Conservation (phyloP, 306 rosid species). For the Ziziphus jujuba region DNA sequence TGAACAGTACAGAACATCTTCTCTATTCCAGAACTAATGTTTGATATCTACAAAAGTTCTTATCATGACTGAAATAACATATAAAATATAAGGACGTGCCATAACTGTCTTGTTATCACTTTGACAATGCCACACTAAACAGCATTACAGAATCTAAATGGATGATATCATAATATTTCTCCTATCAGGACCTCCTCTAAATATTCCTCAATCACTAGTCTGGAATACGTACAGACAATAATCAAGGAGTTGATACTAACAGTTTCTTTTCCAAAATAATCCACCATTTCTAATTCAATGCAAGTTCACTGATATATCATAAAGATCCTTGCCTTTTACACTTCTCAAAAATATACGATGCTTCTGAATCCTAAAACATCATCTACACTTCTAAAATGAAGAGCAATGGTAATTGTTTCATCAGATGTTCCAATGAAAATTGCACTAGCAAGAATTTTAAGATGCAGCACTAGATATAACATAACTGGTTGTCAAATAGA, state of each 20-base stretch:
- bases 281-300: no score
- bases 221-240: not conserved
- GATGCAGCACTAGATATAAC: not conserved
- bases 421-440: not conserved
- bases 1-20: no score
- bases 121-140: not conserved
- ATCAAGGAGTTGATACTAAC: no score
- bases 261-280: no score
- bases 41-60: not conserved
- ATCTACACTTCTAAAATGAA: not conserved
- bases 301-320: no score
- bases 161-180: not conserved
- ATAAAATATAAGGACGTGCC: not conserved
- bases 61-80: not conserved
- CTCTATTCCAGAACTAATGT: no score
- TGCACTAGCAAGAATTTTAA: not conserved
- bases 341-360: not conserved
- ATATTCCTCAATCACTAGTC: no score
- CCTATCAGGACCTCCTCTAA: not conserved
- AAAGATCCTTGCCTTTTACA: not conserved
- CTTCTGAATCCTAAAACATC: not conserved
- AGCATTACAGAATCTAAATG: not conserved
- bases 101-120: no score
- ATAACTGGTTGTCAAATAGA: not conserved
- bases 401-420: not conserved